These are phyloP conservation scores for Candida hispaniensis DNA, from an alignment of 805 yeast genomes.

Conservation along the genomic window DNA sequence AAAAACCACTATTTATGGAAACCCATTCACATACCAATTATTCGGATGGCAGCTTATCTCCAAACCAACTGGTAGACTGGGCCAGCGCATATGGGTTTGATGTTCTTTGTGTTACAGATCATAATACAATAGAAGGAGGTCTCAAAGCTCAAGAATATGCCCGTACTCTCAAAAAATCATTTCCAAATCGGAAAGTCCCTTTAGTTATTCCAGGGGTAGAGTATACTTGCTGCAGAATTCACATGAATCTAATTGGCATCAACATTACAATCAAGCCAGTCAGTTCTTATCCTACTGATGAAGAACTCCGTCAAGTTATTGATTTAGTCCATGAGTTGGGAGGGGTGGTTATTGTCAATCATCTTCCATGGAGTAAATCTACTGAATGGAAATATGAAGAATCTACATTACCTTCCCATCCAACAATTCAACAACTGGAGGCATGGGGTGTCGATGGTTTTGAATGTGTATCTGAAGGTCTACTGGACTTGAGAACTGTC, in stretches of 20 bases:
- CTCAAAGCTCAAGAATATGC: conserved; percentile 19
- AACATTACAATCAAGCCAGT: conserved; percentile 21
- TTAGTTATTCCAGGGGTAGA: conserved; percentile 24
- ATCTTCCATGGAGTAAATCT: conserved; percentile 22
- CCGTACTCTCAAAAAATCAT: conserved; percentile 1
- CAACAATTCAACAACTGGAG: conserved; percentile 19
- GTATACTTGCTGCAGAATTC: conserved; percentile 23
- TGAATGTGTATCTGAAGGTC: conserved; percentile 22
- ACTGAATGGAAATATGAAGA: conserved; percentile 19
- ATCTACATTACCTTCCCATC: conserved; percentile 20
- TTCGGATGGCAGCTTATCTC: conserved; percentile 21
- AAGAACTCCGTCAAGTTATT: conserved; percentile 20
- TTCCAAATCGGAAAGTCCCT: conserved; percentile 11
- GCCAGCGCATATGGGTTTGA: conserved; percentile 22
- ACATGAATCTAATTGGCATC: conserved; percentile 23
- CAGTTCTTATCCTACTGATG: conserved; percentile 20
- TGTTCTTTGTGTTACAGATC: conserved; percentile 23
- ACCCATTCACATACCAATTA: conserved; percentile 21
- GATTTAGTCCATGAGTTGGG: conserved; percentile 20
- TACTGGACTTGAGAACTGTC: conserved; percentile 20
- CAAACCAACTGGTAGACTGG: conserved; percentile 23
- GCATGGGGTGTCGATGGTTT: conserved; percentile 23
- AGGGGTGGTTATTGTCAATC: conserved; percentile 22
- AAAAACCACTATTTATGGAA: conserved; percentile 7
- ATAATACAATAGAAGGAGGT: conserved; percentile 22